Base-by-base conservation (phyloP, 805 yeast genomes). In the Metschnikowia peoriensis region DNA sequence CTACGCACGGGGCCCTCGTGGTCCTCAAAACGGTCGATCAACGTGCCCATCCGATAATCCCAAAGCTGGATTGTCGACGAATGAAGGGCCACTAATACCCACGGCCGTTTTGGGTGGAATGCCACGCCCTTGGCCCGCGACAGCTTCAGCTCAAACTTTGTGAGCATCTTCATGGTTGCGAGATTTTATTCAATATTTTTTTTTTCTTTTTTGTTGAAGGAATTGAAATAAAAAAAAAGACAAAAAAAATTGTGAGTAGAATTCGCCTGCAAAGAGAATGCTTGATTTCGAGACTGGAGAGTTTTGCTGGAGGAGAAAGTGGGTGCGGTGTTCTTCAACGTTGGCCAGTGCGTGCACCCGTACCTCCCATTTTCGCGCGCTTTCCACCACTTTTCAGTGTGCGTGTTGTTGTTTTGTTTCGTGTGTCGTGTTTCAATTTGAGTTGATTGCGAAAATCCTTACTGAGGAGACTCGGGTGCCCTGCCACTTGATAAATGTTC, bases 11-110 rank as follows among this genome's bases (percentile, higher is more conserved):
- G 98, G 28, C 99, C 99, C 64, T 89, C 97, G 69, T 94, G 99
- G 64, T 93, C 99, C 72, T 94, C 99, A 66, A 91, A 94, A 53
- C 97, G 82, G 70, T 92, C 98, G 67, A 94, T 85, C 67, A 94
- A 75, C 3, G 97, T 91, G 42, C 99, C 99, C 99, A 94, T 94
- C 66, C 99, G 85, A 73, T 96, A 94, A 72, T 94, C 99, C 99
- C 99, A 94, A 58, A 94, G 79, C 71, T 96, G 99, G 68, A 94
- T 93, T n/a, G 97, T 91, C n/a, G 97, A 90, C 28, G 97, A 89
- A 70, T 93, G 94, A 55, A 96, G 79, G 7, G 98, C 91, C 35
- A 92, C 98, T 62, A 94, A 79, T 54, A 91, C 89, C 97, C 97
- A 94, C 54, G 99, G 97, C 70, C 94, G 78, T 60, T 85, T 85